phyloP scores from a whole-genome alignment of 108 stramenopile species.

The Cyclotella choctawhatcheeana region DNA sequence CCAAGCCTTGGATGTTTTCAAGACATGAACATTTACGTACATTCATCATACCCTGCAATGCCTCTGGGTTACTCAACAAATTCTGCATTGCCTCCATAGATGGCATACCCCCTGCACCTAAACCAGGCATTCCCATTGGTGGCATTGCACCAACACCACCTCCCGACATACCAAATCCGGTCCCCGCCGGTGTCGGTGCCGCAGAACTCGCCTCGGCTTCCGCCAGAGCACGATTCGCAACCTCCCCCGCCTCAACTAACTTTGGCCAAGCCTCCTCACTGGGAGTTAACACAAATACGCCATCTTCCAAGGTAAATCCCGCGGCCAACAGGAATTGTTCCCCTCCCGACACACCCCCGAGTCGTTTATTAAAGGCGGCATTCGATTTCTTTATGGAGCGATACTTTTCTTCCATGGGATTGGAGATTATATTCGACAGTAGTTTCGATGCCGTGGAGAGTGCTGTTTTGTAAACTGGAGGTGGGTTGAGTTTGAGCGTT shows the following conservation, averaged over 20 bases:
- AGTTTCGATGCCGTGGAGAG: slow-evolving; percentile 72
- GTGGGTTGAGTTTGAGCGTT: slow-evolving; percentile 54
- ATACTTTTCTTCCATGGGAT: slow-evolving; percentile 91
- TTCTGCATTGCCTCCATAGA: slow-evolving; percentile 55
- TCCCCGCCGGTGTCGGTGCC: neutral
- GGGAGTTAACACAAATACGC: slow-evolving; percentile 64
- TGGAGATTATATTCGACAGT: slow-evolving; percentile 63
- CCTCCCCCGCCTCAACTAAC: slow-evolving; percentile 54
- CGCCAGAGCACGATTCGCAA: slow-evolving; percentile 41
- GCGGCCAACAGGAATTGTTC: slow-evolving; percentile 59
- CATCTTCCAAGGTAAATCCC: slow-evolving; percentile 59
- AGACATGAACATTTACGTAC: slow-evolving; percentile 48
- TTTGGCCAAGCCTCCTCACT: slow-evolving; percentile 76
- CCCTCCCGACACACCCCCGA: slow-evolving; percentile 69
- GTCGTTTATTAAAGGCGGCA: slow-evolving; percentile 70
- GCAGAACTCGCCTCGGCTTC: slow-evolving; percentile 19
- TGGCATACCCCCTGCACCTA: too few relatives aligned
- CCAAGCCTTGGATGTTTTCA: neutral
- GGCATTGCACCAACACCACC: slow-evolving; percentile 23
- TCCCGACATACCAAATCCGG: neutral
- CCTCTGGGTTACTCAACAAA: slow-evolving; percentile 69
- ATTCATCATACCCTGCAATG: slow-evolving; percentile 65
- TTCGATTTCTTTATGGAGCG: slow-evolving; percentile 77
- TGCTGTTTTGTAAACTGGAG: slow-evolving; percentile 57
- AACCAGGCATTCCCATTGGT: slow-evolving; percentile 31